A percentile compares a stretch with the other conserved stretches of the same genome.
These are phyloP conservation scores for Effrenium voratum DNA, from an alignment of 73 alveolate genomes.

Conservation along the genomic window DNA sequence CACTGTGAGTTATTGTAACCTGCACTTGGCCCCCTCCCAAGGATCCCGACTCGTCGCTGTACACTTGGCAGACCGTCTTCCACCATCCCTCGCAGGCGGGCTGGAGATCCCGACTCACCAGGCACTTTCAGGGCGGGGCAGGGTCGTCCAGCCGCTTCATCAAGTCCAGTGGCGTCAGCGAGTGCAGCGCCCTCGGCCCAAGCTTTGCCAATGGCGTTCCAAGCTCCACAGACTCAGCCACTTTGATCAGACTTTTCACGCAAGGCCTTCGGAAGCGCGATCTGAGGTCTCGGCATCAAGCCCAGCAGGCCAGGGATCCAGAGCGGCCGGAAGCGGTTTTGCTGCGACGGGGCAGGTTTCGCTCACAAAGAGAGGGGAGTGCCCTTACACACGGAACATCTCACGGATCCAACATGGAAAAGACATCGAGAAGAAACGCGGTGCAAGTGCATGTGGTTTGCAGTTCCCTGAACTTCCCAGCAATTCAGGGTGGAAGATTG, in stretches of 20 bases:
- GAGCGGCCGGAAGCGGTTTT: conserved; percentile 84
- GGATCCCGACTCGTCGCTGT: conserved; percentile 74
- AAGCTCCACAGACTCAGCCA: neutral
- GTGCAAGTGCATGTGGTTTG: neutral
- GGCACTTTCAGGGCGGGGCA: neutral
- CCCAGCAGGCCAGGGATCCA: conserved; percentile 88
- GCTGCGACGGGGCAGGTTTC: too few species aligned
- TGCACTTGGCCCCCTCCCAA: too few species aligned
- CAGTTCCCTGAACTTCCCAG: too few species aligned
- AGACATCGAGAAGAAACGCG: neutral
- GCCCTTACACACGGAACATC: neutral
- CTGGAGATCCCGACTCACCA: neutral
- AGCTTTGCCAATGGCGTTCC: neutral
- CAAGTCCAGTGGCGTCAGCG: conserved; percentile 65
- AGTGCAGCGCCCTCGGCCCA: conserved; percentile 11
- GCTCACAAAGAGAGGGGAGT: neutral
- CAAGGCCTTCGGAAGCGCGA: too few species aligned
- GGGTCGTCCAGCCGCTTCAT: conserved; percentile 84
- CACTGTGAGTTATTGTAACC: too few species aligned
- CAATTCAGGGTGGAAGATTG: too few species aligned
- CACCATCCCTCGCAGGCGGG: conserved; percentile 65
- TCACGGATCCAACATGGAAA: too few species aligned
- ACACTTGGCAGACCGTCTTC: conserved; percentile 76
- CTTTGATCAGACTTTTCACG: too few species aligned
- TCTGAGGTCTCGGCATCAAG: conserved; percentile 19